Percentiles rank a stretch among this genome's conserved stretches.
These are phyloP conservation scores for Debaryomyces sp. DNA, from an alignment of 1,139 yeast genomes.

Conservation along the genomic window DNA sequence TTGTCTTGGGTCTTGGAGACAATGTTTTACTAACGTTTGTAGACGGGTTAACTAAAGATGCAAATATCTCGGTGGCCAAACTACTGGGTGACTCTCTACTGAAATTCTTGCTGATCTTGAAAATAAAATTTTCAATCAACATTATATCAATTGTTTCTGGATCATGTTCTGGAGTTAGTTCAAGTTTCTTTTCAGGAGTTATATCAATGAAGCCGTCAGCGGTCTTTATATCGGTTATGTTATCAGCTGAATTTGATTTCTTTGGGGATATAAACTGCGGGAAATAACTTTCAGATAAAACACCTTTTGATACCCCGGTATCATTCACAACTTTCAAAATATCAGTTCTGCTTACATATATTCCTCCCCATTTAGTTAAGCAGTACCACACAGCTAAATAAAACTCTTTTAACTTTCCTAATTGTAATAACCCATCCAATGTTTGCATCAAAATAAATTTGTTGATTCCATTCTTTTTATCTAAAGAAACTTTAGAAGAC, in stretches of 20 bases:
- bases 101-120: constrained; percentile 31
- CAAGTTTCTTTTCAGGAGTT: constrained; percentile 6
- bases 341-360: constrained; percentile 16
- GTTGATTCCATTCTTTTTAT: constrained; percentile 24
- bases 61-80: constrained; percentile 26
- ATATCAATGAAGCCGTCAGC: background rate
- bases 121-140: constrained; percentile 38
- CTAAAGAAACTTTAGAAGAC: constrained; percentile 5
- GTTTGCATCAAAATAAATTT: constrained; percentile 33
- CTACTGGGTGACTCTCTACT: constrained; percentile 21
- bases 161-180: constrained; percentile 5
- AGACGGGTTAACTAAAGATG: constrained; percentile 22
- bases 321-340: constrained; percentile 11
- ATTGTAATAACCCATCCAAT: constrained; percentile 34
- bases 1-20: constrained; percentile 27
- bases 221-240: background rate
- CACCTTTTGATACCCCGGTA: constrained; percentile 13
- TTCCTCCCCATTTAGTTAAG: constrained; percentile 40
- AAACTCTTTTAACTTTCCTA: constrained; percentile 38
- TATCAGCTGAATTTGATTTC: constrained; percentile 4
- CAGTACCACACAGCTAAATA: constrained; percentile 32
- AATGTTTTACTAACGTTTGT: constrained; percentile 20
- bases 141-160: constrained; percentile 16
- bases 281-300: constrained; percentile 11
- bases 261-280: constrained; percentile 14